These are phyloP conservation scores for Terfezia boudieri DNA, from an alignment of 495 filamentous ascomycete genomes.

Conservation along the genomic window DNA sequence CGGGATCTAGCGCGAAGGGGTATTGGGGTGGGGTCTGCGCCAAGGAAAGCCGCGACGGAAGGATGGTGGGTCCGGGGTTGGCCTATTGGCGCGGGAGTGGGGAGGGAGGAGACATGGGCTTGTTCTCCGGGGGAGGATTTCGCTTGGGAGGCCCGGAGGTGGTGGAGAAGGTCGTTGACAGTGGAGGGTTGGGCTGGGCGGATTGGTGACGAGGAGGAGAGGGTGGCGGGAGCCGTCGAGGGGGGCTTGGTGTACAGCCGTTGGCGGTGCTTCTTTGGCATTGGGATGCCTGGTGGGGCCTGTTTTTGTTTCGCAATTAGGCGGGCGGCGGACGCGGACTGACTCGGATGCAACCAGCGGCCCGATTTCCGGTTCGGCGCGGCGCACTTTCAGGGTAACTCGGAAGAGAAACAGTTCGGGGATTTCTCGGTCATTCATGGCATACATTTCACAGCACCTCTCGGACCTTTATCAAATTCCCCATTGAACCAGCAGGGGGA, in stretches of 20 bases:
- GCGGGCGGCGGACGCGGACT: too few species aligned
- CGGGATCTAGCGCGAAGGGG: not conserved
- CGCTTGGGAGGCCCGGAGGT: slow-evolving; percentile 27
- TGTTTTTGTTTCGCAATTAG: too few species aligned
- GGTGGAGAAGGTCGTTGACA: slow-evolving; percentile 29
- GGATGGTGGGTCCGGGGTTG: not conserved
- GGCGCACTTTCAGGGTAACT: too few species aligned
- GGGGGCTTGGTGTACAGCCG: not conserved
- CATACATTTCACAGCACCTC: too few species aligned
- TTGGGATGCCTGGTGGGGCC: too few species aligned
- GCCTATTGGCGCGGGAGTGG: not conserved
- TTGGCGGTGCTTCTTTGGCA: too few species aligned
- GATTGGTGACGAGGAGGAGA: not conserved
- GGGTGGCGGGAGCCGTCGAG: not conserved
- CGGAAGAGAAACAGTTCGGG: too few species aligned
- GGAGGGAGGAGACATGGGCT: not conserved
- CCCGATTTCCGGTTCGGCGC: too few species aligned
- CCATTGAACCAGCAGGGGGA: too few species aligned
- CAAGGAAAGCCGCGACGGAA: not conserved
- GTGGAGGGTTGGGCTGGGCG: not conserved
- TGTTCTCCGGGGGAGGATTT: not conserved
- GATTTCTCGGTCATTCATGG: too few species aligned
- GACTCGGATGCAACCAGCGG: too few species aligned
- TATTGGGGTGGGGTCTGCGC: not conserved
- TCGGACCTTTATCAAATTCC: too few species aligned